These are phyloP conservation scores for Lactarius trivialis DNA, from an alignment of 768 basidiomycete species.

Conservation along the genomic window DNA sequence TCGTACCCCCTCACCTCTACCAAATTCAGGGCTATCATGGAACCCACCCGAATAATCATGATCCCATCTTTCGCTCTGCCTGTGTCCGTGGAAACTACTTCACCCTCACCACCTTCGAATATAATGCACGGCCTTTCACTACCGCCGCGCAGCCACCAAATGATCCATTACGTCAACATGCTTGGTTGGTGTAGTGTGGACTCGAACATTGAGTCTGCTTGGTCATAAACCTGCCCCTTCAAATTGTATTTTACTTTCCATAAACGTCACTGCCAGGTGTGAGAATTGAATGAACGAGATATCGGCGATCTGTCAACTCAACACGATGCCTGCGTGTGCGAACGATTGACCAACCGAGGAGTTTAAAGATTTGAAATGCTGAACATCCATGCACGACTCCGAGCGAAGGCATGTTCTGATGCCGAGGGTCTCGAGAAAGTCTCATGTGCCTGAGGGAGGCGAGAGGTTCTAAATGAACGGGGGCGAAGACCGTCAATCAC, in stretches of 20 bases:
- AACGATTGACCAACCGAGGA: background rate
- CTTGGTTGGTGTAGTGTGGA: background rate
- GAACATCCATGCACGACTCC: background rate
- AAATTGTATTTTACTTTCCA: background rate
- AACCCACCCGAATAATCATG: slow-evolving; percentile 1
- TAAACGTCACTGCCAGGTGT: background rate
- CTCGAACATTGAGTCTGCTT: background rate
- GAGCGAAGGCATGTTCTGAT: background rate
- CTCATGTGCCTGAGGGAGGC: slow-evolving; percentile 13
- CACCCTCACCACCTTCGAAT: slow-evolving; percentile 6
- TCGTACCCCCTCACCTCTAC: background rate
- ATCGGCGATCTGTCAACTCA: slow-evolving; percentile 10
- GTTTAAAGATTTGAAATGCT: background rate
- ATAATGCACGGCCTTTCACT: slow-evolving; percentile 12
- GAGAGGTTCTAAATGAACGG: background rate
- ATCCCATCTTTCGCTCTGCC: background rate
- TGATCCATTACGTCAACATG: slow-evolving; percentile 16
- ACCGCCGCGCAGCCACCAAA: background rate
- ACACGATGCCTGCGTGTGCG: background rate
- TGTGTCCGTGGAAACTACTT: background rate
- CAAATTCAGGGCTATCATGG: slow-evolving; percentile 12
- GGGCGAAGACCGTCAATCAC: background rate
- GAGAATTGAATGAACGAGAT: slow-evolving; percentile 1
- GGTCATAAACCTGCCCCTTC: background rate
- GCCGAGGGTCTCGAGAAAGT: background rate